Evolutionary conservation across 1,284 basidiomycete genomes (phyloP).

Genomic region (Malassezia cuniculi): DNA sequence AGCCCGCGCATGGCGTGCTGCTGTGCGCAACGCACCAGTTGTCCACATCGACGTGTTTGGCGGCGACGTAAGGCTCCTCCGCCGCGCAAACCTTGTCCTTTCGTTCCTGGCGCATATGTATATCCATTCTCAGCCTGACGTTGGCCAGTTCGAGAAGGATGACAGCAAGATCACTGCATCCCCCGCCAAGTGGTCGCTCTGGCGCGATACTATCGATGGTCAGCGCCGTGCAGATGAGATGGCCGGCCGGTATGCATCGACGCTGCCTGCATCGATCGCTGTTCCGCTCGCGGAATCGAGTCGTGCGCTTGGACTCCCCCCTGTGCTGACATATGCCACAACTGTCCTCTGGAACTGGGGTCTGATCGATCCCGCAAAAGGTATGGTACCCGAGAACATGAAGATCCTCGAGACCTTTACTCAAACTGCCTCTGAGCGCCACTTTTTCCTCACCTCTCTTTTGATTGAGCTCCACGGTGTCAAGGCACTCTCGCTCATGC

Average conservation of each 20-base stretch:
- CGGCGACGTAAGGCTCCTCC: conserved; percentile 27
- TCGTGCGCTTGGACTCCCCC: conserved; percentile 65
- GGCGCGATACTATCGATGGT: background rate
- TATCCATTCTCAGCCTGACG: conserved; percentile 56
- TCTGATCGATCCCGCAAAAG: conserved; percentile 35
- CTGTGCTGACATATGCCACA: conserved; percentile 82
- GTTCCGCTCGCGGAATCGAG: conserved; percentile 60
- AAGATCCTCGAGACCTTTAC: conserved; percentile 62
- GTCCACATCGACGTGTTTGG: conserved; percentile 18
- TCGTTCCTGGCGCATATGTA: conserved; percentile 78
- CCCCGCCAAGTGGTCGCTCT: background rate
- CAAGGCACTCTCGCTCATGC: conserved; percentile 71
- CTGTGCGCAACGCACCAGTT: conserved; percentile 48
- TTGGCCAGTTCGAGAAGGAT: background rate
- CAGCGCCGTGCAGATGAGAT: conserved; percentile 20
- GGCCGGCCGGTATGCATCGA: conserved; percentile 41
- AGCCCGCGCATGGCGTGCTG: conserved; percentile 53
- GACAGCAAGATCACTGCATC: background rate
- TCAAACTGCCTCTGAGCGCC: conserved; percentile 66
- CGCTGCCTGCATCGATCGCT: conserved; percentile 61
- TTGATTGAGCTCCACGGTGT: conserved; percentile 86
- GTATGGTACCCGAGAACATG: conserved; percentile 32
- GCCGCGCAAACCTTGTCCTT: conserved; percentile 72
- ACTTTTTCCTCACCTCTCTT: conserved; percentile 77
- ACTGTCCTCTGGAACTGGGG: conserved; percentile 86